Conservation (phyloP, 1,284 basidiomycete species). For the Coriolopsis trogii region DNA sequence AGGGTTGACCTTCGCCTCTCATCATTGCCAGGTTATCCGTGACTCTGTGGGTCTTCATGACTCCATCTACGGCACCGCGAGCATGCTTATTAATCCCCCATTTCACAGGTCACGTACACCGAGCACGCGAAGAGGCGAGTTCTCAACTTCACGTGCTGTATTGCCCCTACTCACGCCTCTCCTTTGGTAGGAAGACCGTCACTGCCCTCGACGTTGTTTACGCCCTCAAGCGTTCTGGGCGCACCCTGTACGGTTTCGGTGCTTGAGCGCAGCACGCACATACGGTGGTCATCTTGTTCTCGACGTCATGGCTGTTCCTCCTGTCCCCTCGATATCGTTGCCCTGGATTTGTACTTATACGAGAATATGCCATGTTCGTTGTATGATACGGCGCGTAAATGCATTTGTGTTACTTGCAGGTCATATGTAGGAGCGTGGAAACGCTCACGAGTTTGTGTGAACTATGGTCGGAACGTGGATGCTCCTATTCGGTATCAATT, state of each 20-base stretch:
- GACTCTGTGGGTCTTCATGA: constrained; percentile 55
- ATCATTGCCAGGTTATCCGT: constrained; percentile 59
- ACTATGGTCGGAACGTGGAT: no score
- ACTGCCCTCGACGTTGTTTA: constrained; percentile 83
- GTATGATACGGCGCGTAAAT: no score
- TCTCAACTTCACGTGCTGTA: background rate
- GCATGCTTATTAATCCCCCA: constrained; percentile 12
- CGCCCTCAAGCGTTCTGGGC: constrained; percentile 82
- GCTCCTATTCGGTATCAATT: no score
- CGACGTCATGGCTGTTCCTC: background rate
- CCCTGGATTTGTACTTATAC: constrained; percentile 15
- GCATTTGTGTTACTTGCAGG: no score
- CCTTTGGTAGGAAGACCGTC: constrained; percentile 69
- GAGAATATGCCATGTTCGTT: constrained; percentile 13
- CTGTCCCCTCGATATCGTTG: background rate
- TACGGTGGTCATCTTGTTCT: background rate
- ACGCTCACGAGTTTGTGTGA: no score
- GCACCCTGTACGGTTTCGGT: constrained; percentile 83
- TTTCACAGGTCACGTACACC: constrained; percentile 73
- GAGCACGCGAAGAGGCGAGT: constrained; percentile 82
- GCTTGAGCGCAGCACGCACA: constrained; percentile 39
- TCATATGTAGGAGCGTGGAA: no score
- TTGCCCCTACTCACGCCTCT: constrained; percentile 1
- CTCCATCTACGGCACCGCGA: background rate
- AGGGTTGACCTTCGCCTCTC: constrained; percentile 8